These are phyloP conservation scores for Trichophyton schoenleinii DNA, from an alignment of 2,329 filamentous ascomycete species.

Conservation along the genomic window DNA sequence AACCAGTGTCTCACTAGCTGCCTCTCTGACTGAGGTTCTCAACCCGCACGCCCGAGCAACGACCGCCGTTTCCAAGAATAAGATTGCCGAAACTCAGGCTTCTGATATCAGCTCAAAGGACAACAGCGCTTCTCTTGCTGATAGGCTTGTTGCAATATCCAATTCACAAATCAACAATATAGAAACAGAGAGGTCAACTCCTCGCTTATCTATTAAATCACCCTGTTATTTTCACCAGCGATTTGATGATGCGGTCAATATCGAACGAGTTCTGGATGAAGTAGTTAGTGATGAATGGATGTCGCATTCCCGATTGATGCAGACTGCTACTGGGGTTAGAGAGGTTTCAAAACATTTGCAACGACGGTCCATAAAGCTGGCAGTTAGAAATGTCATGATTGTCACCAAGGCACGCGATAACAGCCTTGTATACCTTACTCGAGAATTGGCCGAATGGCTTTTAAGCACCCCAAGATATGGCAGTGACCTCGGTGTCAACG, in stretches of 20 bases:
- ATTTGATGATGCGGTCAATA: slow-evolving; percentile 91
- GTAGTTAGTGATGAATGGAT: slow-evolving; percentile 77
- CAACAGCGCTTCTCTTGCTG: slow-evolving; percentile 31
- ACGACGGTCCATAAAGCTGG: slow-evolving; percentile 78
- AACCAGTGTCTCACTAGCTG: slow-evolving; percentile 43
- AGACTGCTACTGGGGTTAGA: slow-evolving; percentile 86
- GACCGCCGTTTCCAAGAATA: slow-evolving; percentile 3
- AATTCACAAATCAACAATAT: slow-evolving; percentile 34
- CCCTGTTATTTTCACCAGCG: slow-evolving; percentile 97
- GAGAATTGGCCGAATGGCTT: slow-evolving; percentile 78
- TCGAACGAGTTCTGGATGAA: slow-evolving; percentile 88
- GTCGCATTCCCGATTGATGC: slow-evolving; percentile 85
- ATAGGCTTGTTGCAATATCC: slow-evolving; percentile 50
- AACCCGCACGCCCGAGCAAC: slow-evolving; percentile 2
- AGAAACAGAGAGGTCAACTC: slow-evolving; percentile 33
- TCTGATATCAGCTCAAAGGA: background rate
- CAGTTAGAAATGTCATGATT: slow-evolving; percentile 92
- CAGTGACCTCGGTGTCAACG: slow-evolving; percentile 79
- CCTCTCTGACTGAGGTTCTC: slow-evolving; percentile 32
- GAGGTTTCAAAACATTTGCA: slow-evolving; percentile 95
- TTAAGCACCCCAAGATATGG: slow-evolving; percentile 81
- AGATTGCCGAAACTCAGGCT: slow-evolving; percentile 5
- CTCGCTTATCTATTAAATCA: slow-evolving; percentile 60
- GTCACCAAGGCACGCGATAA: slow-evolving; percentile 97
- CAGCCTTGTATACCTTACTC: slow-evolving; percentile 73